phyloP scores from a whole-genome alignment of 371 early-diverging fungal species.

The Sporodiniella umbellata region DNA sequence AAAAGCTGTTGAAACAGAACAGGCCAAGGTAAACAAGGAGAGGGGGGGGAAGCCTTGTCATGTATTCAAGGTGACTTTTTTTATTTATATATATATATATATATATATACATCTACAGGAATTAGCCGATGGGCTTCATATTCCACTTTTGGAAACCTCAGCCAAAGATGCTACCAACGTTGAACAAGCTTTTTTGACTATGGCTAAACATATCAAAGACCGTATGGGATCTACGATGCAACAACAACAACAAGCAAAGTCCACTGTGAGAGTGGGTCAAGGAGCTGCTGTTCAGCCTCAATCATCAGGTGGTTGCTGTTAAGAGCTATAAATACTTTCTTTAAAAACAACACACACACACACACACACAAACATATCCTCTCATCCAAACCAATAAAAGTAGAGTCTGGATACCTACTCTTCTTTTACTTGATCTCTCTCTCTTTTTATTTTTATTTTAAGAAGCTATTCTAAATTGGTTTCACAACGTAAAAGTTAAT shows the following conservation, averaged over 20 bases:
- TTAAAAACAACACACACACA: too few relatives aligned
- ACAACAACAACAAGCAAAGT: constrained; percentile 32
- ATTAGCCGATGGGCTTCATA: constrained; percentile 79
- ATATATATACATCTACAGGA: too few relatives aligned
- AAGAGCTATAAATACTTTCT: constrained; percentile 2
- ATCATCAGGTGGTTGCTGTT: constrained; percentile 53
- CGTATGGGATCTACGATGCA: constrained; percentile 47
- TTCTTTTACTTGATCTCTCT: too few relatives aligned
- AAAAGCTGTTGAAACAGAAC: constrained; percentile 76
- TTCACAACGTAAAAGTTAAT: too few relatives aligned
- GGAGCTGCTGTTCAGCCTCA: constrained; percentile 52
- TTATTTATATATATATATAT: too few relatives aligned
- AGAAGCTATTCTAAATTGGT: too few relatives aligned
- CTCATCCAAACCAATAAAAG: too few relatives aligned
- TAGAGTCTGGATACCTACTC: too few relatives aligned
- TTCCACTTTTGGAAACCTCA: constrained; percentile 93
- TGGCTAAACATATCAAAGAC: constrained; percentile 87
- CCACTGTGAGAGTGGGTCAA: constrained; percentile 48
- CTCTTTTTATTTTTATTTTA: too few relatives aligned
- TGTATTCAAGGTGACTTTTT: too few relatives aligned
- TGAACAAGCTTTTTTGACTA: constrained; percentile 94
- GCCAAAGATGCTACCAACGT: constrained; percentile 95
- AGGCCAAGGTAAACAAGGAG: constrained; percentile 44
- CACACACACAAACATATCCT: too few relatives aligned
- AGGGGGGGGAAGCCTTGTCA: too few relatives aligned